Conservation (phyloP, 768 basidiomycete genomes). For the Neoboletus brunneissimus region DNA sequence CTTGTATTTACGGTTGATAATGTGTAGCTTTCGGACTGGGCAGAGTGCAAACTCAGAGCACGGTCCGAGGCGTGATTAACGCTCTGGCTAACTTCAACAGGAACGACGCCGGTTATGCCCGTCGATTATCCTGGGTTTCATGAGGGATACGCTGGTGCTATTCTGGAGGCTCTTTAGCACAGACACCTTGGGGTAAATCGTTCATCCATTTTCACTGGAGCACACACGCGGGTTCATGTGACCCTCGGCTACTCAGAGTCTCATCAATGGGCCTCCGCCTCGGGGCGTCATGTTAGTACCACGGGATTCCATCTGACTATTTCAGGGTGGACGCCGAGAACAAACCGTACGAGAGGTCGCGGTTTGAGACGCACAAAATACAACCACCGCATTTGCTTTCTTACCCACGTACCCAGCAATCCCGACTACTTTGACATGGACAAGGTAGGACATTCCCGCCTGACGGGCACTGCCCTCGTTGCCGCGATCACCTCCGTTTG, state of each 20-base stretch:
- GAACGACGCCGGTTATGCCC: not conserved
- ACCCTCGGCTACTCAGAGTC: not conserved
- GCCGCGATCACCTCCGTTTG: slow-evolving; percentile 16
- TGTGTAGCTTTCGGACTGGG: not conserved
- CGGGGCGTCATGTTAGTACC: not conserved
- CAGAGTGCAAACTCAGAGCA: not conserved
- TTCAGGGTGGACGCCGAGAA: not conserved
- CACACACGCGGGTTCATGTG: slow-evolving; percentile 4
- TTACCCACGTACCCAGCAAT: not conserved
- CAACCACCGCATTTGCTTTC: not conserved
- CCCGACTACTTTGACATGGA: slow-evolving; percentile 4
- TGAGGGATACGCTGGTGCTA: not conserved
- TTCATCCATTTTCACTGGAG: not conserved
- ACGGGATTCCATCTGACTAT: not conserved
- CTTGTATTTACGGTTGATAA: too few relatives aligned
- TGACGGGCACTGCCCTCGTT: slow-evolving; percentile 10
- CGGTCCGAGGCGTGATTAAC: not conserved
- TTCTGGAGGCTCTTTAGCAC: not conserved
- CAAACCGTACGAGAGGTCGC: not conserved
- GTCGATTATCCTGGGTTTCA: not conserved
- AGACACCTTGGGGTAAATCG: not conserved
- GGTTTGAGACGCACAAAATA: not conserved
- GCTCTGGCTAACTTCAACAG: not conserved
- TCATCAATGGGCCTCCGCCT: not conserved
- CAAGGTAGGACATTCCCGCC: slow-evolving; percentile 8